A percentile compares a stretch with the other conserved stretches of the same genome.
Evolutionary conservation across 176 grass and related monocot species (phyloP).

Genomic region (Ananas comosus): DNA sequence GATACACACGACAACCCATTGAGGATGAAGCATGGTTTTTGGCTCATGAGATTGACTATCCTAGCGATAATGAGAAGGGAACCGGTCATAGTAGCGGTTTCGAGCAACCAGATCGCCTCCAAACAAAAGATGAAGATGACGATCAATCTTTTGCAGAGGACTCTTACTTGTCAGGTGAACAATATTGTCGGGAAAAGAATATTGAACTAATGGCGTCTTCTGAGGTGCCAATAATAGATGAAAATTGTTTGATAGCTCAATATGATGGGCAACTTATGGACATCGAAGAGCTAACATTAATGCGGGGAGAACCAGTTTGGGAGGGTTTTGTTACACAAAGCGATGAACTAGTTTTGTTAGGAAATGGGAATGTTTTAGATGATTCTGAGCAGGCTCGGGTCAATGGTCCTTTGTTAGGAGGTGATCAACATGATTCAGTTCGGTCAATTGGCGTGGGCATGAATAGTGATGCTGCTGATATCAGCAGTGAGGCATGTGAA

Average conservation of each 20-base stretch:
- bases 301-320: conserved; percentile 91
- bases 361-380: neutral
- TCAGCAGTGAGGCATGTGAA: conserved; percentile 15
- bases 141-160: conserved; percentile 87
- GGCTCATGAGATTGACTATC: conserved; percentile 97
- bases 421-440: conserved; percentile 13
- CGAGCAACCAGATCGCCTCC: conserved; percentile 45
- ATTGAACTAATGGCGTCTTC: conserved; percentile 40
- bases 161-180: conserved; percentile 79
- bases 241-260: conserved; percentile 76
- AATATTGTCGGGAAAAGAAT: conserved; percentile 55
- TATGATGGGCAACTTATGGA: conserved; percentile 88
- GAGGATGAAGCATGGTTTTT: conserved; percentile 98
- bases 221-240: conserved; percentile 26
- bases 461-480: conserved; percentile 18
- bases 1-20: conserved; percentile 90
- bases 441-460: conserved; percentile 25
- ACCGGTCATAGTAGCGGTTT: conserved; percentile 34
- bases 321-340: conserved; percentile 17
- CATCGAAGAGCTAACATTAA: conserved; percentile 84
- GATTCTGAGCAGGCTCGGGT: neutral
- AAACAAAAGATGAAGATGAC: conserved; percentile 71
- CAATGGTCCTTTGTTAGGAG: conserved; percentile 2
- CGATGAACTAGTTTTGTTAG: neutral
- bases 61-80: conserved; percentile 92